Conservation (phyloP, 495 filamentous ascomycete species). For the Aspergillus asperescens region DNA sequence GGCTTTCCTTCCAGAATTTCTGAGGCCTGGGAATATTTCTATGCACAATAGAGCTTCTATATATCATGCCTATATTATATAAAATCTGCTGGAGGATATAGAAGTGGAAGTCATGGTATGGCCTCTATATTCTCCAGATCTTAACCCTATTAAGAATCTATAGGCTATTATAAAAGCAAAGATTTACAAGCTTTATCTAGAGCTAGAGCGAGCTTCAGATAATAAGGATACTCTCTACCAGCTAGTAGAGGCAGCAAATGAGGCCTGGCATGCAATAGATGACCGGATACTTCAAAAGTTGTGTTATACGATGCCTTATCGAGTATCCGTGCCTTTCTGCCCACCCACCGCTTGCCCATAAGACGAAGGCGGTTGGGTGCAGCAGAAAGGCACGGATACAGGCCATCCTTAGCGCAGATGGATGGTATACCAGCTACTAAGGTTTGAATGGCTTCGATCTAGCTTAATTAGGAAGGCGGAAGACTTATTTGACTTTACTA, state of each 20-base stretch:
- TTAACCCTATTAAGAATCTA: conserved; percentile 2
- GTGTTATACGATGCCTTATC: neutral
- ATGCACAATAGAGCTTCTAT: neutral
- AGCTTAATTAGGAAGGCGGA: too few relatives aligned
- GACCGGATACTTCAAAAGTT: neutral
- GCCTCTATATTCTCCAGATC: neutral
- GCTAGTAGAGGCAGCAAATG: neutral
- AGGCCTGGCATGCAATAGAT: conserved; percentile 3
- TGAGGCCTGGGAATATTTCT: neutral
- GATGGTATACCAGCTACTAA: too few relatives aligned
- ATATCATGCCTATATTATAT: neutral
- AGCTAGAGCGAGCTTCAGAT: conserved; percentile 1
- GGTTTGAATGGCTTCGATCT: too few relatives aligned
- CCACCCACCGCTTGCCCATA: too few relatives aligned
- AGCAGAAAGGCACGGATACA: too few relatives aligned
- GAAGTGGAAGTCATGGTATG: neutral
- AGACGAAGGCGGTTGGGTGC: too few relatives aligned
- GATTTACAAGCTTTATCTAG: neutral
- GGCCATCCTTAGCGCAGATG: too few relatives aligned
- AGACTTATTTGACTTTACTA: too few relatives aligned
- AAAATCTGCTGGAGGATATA: neutral
- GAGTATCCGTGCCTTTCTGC: too few relatives aligned
- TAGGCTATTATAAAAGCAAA: neutral
- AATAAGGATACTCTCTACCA: neutral
- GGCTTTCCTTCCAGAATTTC: neutral